phyloP scores from a whole-genome alignment of 176 grass and related monocot species.

The Pontederia crassipes region DNA sequence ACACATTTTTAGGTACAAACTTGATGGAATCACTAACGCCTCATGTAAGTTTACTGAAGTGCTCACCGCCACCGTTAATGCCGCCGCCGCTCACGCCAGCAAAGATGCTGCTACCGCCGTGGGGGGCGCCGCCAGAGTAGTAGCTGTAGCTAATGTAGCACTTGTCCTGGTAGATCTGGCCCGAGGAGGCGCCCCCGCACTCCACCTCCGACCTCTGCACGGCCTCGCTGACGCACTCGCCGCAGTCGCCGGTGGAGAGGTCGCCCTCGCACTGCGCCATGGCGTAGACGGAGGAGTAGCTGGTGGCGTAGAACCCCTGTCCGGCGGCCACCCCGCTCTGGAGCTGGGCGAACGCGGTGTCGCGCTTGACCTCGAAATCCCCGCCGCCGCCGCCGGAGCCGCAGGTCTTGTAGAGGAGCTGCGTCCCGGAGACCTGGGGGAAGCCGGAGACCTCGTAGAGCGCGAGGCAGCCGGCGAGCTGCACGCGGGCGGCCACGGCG shows the following conservation, averaged over 20 bases:
- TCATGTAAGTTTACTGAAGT: too few species aligned
- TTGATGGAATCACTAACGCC: too few species aligned
- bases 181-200: slow-evolving; percentile 80
- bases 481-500: too few species aligned
- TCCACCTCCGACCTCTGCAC: slow-evolving; percentile 87
- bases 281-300: slow-evolving; percentile 69
- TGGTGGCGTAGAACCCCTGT: slow-evolving; percentile 60
- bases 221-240: slow-evolving; percentile 66
- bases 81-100: not conserved
- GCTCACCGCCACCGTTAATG: slow-evolving; percentile 27
- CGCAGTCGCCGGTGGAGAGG: slow-evolving; percentile 63
- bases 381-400: slow-evolving; percentile 37
- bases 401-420: slow-evolving; percentile 93
- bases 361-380: slow-evolving; percentile 64
- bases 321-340: slow-evolving; percentile 33
- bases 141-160: slow-evolving; percentile 99
- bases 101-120: too few species aligned
- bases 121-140: slow-evolving; percentile 61
- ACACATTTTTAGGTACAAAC: too few species aligned
- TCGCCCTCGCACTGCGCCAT: too few species aligned
- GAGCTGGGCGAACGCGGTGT: slow-evolving; percentile 74
- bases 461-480: slow-evolving; percentile 72
- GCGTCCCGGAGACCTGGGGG: slow-evolving; percentile 79
- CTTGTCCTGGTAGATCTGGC: slow-evolving; percentile 93
- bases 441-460: slow-evolving; percentile 78